phyloP scores from a whole-genome alignment of 345 rosid genomes.

The Murraya paniculata region DNA sequence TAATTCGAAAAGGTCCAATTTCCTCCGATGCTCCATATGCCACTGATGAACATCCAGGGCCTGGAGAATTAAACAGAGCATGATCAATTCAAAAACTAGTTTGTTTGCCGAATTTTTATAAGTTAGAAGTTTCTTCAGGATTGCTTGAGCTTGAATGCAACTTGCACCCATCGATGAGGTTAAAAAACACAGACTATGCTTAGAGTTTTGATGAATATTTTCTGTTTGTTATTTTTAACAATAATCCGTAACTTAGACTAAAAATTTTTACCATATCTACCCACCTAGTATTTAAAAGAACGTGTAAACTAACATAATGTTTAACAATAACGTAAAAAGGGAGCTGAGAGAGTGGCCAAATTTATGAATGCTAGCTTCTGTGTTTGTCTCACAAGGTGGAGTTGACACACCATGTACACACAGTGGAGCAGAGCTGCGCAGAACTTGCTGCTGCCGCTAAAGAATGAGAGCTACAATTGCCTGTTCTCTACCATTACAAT shows the following conservation, averaged over 20 bases:
- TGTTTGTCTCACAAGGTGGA: slow-evolving; percentile 1
- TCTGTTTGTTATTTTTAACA: not conserved
- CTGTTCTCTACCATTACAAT: not conserved
- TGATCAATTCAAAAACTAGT: not conserved
- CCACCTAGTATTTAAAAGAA: too few relatives aligned
- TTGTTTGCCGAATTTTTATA: not conserved
- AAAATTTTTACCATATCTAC: too few relatives aligned
- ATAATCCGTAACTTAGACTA: too few relatives aligned
- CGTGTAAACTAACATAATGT: too few relatives aligned
- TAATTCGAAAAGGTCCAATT: slow-evolving; percentile 87
- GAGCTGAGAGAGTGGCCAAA: not conserved
- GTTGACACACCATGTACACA: not conserved
- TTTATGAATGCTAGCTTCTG: not conserved
- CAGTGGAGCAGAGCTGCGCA: slow-evolving; percentile 7
- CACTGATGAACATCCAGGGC: slow-evolving; percentile 95
- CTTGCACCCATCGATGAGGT: not conserved
- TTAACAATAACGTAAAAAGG: not conserved
- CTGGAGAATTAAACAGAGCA: slow-evolving; percentile 35
- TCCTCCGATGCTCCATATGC: slow-evolving; percentile 98
- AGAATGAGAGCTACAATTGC: not conserved
- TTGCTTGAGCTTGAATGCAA: too few relatives aligned
- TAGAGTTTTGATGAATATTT: not conserved
- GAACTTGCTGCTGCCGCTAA: not conserved
- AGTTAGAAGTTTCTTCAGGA: not conserved
- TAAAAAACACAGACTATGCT: not conserved